Conservation (phyloP, 1,284 basidiomycete genomes). For the Neolentinus lepideus region DNA sequence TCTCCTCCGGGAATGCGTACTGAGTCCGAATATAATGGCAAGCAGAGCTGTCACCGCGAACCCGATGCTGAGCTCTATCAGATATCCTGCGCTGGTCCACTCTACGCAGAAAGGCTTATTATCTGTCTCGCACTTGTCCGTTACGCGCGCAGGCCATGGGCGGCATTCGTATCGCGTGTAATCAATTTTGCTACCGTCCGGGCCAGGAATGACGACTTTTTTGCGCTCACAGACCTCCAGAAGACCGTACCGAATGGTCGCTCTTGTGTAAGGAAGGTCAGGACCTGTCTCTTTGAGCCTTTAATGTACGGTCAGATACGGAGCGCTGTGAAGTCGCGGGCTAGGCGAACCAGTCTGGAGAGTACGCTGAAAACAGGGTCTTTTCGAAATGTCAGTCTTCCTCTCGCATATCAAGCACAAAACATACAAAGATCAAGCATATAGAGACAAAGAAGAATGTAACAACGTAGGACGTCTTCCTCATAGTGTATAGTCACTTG, state of each 20-base stretch:
- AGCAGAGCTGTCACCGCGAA: conserved; percentile 52
- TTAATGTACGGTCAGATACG: conserved; percentile 12
- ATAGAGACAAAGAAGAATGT: conserved; percentile 46
- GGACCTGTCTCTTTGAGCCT: conserved; percentile 41
- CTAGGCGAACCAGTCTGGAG: conserved; percentile 55
- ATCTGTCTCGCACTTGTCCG: conserved; percentile 56
- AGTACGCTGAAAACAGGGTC: conserved; percentile 51
- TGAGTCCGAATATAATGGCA: conserved; percentile 59
- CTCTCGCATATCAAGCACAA: conserved; percentile 1
- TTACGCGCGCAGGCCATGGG: conserved; percentile 51
- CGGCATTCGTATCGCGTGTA: conserved; percentile 58
- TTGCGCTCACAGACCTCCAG: conserved; percentile 48
- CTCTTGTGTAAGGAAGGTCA: conserved; percentile 37
- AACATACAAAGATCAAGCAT: conserved; percentile 47
- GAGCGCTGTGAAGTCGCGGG: conserved; percentile 8
- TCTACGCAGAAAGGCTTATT: conserved; percentile 54
- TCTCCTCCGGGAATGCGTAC: conserved; percentile 61
- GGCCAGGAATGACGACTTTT: conserved; percentile 39
- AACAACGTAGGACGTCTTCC: conserved; percentile 57
- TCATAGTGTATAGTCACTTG: conserved; percentile 31
- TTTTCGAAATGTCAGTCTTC: conserved; percentile 20
- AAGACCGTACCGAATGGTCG: conserved; percentile 54
- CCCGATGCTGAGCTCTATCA: conserved; percentile 52
- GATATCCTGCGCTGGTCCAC: conserved; percentile 66
- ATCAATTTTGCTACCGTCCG: conserved; percentile 34